Evolutionary conservation across 495 filamentous ascomycete species (phyloP).

Genomic region (Chaetomium cochliodes): DNA sequence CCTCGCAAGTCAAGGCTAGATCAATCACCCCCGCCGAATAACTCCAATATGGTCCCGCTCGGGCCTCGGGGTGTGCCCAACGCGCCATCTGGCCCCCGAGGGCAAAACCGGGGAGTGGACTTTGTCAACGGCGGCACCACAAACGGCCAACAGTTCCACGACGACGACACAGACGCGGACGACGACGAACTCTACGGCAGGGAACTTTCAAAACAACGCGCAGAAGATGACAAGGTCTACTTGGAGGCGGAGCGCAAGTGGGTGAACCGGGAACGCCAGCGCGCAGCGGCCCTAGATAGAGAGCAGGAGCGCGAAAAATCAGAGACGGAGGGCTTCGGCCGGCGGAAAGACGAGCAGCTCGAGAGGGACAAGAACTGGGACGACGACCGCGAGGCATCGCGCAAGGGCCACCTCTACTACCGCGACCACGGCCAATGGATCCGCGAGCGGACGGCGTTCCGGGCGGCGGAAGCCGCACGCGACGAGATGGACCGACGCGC

Average conservation of each 20-base stretch:
- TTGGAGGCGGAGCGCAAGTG: constrained; percentile 84
- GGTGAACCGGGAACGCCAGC: constrained; percentile 82
- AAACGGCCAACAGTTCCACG: constrained; percentile 64
- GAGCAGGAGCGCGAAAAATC: constrained; percentile 75
- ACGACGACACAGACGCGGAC: constrained; percentile 84
- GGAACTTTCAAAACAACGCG: constrained; percentile 64
- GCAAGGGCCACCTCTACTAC: constrained; percentile 80
- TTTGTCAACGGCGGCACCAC: constrained; percentile 80
- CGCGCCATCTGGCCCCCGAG: constrained; percentile 77
- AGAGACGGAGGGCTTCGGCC: constrained; percentile 65
- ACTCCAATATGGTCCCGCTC: constrained; percentile 62
- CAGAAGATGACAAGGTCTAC: constrained; percentile 77
- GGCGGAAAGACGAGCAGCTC: constrained; percentile 58
- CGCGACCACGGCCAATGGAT: constrained; percentile 80
- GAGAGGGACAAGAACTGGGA: constrained; percentile 77
- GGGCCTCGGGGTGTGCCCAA: constrained; percentile 77
- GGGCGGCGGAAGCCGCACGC: constrained; percentile 65
- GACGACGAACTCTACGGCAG: constrained; percentile 83
- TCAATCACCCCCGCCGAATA: constrained; percentile 67
- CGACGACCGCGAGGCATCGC: constrained; percentile 74
- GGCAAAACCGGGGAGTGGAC: constrained; percentile 57
- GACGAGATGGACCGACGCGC: constrained; percentile 79
- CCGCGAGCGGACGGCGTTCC: constrained; percentile 71
- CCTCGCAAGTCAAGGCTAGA: constrained; percentile 64
- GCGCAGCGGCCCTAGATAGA: constrained; percentile 78